These are phyloP conservation scores for Conticribra guillardii DNA, from an alignment of 108 stramenopile genomes.

Conservation along the genomic window DNA sequence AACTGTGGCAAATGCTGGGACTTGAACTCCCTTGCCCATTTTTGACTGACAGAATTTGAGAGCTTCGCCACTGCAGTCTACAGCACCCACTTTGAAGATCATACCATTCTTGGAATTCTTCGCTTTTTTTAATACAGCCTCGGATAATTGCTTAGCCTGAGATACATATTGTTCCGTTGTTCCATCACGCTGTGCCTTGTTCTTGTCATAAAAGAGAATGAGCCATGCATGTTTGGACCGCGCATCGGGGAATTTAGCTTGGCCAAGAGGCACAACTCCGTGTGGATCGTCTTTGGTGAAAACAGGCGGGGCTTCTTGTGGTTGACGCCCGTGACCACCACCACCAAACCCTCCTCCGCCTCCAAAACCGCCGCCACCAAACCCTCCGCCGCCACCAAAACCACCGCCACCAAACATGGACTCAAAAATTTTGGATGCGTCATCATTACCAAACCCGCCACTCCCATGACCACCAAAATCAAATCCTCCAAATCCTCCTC, in stretches of 20 bases:
- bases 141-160: conserved; percentile 39
- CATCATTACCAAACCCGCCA: conserved; percentile 16
- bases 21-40: conserved; percentile 28
- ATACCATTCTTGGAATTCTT: conserved; percentile 48
- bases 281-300: conserved; percentile 64
- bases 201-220: conserved; percentile 68
- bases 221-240: conserved; percentile 74
- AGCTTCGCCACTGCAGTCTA: conserved; percentile 71
- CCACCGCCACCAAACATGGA: conserved; percentile 55
- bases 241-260: conserved; percentile 75
- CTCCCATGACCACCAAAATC: conserved; percentile 5
- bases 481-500: conserved; percentile 34
- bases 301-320: conserved; percentile 45
- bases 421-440: conserved; percentile 74
- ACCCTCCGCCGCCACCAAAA: conserved; percentile 3
- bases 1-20: conserved; percentile 72
- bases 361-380: conserved; percentile 18
- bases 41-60: conserved; percentile 59
- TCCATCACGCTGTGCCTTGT: conserved; percentile 31
- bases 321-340: conserved; percentile 25
- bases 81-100: conserved; percentile 77
- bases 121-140: conserved; percentile 53
- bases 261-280: conserved; percentile 65
- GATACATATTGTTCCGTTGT: conserved; percentile 16
- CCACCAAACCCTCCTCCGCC: conserved; percentile 26